These are phyloP conservation scores for Wilcoxina mikolae DNA, from an alignment of 495 filamentous ascomycete genomes.

Conservation along the genomic window DNA sequence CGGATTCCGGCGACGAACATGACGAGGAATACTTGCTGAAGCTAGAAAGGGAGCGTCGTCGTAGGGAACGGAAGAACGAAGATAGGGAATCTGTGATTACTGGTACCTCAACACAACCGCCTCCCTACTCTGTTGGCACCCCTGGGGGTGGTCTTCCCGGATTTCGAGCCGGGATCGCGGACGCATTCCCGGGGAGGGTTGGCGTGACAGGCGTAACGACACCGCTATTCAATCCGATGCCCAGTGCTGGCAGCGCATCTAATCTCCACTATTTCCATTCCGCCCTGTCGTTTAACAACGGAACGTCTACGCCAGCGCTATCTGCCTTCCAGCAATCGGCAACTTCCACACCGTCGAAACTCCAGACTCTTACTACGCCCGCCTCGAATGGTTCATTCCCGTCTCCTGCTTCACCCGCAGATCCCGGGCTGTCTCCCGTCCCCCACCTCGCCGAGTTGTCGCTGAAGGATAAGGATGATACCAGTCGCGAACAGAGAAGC, in stretches of 20 bases:
- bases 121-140: constrained; percentile 23
- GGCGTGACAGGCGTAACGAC: constrained; percentile 26
- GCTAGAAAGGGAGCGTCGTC: constrained; percentile 34
- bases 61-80: constrained; percentile 30
- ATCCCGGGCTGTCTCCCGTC: neutral
- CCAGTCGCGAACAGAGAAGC: neutral
- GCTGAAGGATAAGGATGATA: neutral
- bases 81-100: constrained; percentile 1
- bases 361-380: neutral
- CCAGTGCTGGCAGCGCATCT: constrained; percentile 63
- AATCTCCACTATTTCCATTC: constrained; percentile 87
- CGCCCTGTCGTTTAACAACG: constrained; percentile 47
- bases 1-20: constrained; percentile 20
- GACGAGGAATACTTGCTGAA: constrained; percentile 31
- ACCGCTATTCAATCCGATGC: constrained; percentile 19
- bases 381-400: neutral
- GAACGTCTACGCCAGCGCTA: constrained; percentile 55
- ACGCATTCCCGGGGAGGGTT: constrained; percentile 20
- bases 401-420: neutral
- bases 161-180: constrained; percentile 16
- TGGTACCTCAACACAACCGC: constrained; percentile 14
- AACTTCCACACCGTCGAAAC: constrained; percentile 9
- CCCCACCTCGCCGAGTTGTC: neutral
- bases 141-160: neutral
- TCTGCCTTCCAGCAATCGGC: constrained; percentile 26